Conservation (phyloP, 176 grass and related monocot species). For the Elymus sibiricus region DNA sequence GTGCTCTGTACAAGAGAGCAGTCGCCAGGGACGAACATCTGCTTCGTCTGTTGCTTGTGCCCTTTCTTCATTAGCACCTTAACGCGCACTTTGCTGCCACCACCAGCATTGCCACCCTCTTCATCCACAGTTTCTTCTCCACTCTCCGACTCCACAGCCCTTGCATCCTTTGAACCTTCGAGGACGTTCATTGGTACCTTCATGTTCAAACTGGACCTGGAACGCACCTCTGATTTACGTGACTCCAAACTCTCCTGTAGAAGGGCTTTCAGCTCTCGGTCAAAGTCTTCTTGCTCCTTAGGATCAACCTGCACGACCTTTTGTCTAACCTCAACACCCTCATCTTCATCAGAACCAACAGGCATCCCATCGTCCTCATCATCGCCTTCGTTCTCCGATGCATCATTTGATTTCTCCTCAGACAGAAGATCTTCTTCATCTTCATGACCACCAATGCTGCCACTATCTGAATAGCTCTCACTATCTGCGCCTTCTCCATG, state of each 20-base stretch:
- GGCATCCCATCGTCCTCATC: conserved; percentile 78
- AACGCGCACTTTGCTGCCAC: conserved; percentile 75
- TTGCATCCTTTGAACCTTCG: conserved; percentile 70
- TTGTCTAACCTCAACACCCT: conserved; percentile 74
- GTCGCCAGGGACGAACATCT: conserved; percentile 90
- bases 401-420: conserved; percentile 84
- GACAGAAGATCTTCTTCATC: conserved; percentile 85
- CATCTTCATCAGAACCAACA: conserved; percentile 92
- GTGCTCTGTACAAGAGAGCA: conserved; percentile 83
- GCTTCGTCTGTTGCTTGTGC: conserved; percentile 91
- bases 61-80: conserved; percentile 98
- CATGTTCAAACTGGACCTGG: conserved; percentile 85
- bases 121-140: conserved; percentile 96
- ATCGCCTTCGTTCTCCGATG: conserved; percentile 73
- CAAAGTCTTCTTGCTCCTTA: conserved; percentile 95
- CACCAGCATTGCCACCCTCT: conserved; percentile 52
- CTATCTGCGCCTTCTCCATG: conserved; percentile 65
- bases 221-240: conserved; percentile 75
- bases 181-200: conserved; percentile 96
- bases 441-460: conserved; percentile 66
- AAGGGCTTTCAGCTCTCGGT: conserved; percentile 84
- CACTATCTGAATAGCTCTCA: conserved; percentile 88
- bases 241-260: conserved; percentile 96
- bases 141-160: conserved; percentile 62
- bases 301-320: conserved; percentile 80